Conservation (phyloP, 768 basidiomycete genomes). For the Udeniomyces megalosporus region DNA sequence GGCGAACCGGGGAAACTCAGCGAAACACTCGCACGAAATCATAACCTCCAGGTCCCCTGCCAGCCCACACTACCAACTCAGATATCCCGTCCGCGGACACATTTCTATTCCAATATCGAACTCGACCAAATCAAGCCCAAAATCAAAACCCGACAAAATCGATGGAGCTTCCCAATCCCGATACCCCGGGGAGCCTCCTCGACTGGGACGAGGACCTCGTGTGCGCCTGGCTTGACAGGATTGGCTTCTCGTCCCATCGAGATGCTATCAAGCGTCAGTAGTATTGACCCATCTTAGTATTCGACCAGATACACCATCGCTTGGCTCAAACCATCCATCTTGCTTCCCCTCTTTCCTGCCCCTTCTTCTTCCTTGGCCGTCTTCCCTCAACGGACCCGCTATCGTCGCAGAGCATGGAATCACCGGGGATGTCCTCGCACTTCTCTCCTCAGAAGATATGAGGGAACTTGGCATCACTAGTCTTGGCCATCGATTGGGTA, state of each 20-base stretch:
- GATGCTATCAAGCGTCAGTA: conserved; percentile 2
- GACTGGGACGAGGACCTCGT: conserved; percentile 13
- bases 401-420: conserved; percentile 64
- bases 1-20: no score
- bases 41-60: no score
- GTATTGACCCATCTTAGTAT: no score
- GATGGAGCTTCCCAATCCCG: not conserved
- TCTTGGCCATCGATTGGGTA: conserved; percentile 76
- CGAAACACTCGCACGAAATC: no score
- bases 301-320: not conserved
- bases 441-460: conserved; percentile 67
- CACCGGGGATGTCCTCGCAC: conserved; percentile 71
- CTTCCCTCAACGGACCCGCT: not conserved
- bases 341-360: not conserved
- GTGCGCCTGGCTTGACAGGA: not conserved
- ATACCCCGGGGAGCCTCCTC: not conserved
- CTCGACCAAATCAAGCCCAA: no score
- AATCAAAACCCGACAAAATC: no score
- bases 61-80: no score
- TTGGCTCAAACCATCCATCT: not conserved
- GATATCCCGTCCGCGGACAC: no score
- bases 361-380: not conserved
- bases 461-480: conserved; percentile 76
- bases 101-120: no score
- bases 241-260: not conserved